A percentile compares a stretch with the other conserved stretches of the same genome.
Conservation (phyloP, 129 eudicot species). For the Helianthus tuberosus region DNA sequence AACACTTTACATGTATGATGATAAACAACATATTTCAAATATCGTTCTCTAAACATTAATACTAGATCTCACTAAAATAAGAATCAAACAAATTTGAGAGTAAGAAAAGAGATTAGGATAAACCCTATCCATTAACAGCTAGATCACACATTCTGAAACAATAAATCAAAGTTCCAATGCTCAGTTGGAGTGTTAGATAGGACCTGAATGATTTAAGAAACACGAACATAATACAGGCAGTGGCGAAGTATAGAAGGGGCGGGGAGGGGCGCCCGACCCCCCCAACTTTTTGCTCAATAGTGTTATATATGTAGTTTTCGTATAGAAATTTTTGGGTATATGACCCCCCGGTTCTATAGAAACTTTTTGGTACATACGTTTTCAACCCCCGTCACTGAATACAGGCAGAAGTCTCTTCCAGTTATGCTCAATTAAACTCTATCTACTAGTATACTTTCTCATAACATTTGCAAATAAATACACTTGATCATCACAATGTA, state of each 20-base stretch:
- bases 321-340: too few species aligned
- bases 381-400: too few species aligned
- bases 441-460: background rate
- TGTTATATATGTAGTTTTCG: too few species aligned
- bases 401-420: background rate
- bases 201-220: background rate
- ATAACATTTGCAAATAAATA: conserved; percentile 4
- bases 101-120: conserved; percentile 2
- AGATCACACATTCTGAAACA: background rate
- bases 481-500: conserved; percentile 2
- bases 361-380: too few species aligned
- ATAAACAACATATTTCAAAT: background rate
- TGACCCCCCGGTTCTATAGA: too few species aligned
- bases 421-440: background rate
- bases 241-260: too few species aligned
- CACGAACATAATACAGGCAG: background rate
- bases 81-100: background rate
- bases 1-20: background rate
- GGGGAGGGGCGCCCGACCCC: too few species aligned
- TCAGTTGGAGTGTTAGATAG: background rate
- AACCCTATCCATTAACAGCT: background rate
- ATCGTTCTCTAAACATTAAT: conserved; percentile 8
- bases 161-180: background rate
- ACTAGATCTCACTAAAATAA: background rate
- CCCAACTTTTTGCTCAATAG: too few species aligned